phyloP scores from a whole-genome alignment of 495 filamentous ascomycete genomes.

The Penicillium paxilli region DNA sequence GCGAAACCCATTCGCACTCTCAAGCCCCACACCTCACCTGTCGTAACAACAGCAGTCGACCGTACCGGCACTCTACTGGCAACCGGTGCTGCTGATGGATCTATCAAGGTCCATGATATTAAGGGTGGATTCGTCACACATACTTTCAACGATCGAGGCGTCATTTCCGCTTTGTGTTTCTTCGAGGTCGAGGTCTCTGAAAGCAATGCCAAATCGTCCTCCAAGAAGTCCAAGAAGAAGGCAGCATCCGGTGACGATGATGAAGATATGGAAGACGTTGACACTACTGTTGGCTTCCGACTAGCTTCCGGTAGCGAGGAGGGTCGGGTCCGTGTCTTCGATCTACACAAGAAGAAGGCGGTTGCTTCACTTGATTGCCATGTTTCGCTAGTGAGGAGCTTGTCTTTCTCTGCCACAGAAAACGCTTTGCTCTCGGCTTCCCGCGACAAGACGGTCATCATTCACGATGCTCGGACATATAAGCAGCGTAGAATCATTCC shows the following conservation, averaged over 20 bases:
- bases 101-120: slow-evolving; percentile 97
- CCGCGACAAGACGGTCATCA: slow-evolving; percentile 88
- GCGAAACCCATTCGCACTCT: slow-evolving; percentile 71
- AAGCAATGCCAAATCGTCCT: slow-evolving; percentile 28
- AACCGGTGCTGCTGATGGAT: slow-evolving; percentile 87
- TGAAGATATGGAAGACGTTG: slow-evolving; percentile 41
- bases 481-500: slow-evolving; percentile 80
- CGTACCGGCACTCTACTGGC: slow-evolving; percentile 85
- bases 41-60: slow-evolving; percentile 81
- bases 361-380: slow-evolving; percentile 83
- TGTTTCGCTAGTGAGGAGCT: slow-evolving; percentile 82
- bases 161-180: slow-evolving; percentile 88
- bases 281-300: slow-evolving; percentile 60
- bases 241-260: slow-evolving; percentile 29
- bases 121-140: slow-evolving; percentile 88
- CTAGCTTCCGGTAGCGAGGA: slow-evolving; percentile 92
- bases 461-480: slow-evolving; percentile 87
- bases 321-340: slow-evolving; percentile 87
- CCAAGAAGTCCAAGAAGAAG: slow-evolving; percentile 42
- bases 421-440: slow-evolving; percentile 83
- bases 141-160: slow-evolving; percentile 87
- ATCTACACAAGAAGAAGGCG: slow-evolving; percentile 78
- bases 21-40: slow-evolving; percentile 88
- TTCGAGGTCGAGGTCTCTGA: slow-evolving; percentile 63
- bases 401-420: slow-evolving; percentile 75